Percentiles rank a stretch among this genome's conserved stretches.
These are phyloP conservation scores for Sanguinoderma infundibulare DNA, from an alignment of 1,284 basidiomycete genomes.

Conservation along the genomic window DNA sequence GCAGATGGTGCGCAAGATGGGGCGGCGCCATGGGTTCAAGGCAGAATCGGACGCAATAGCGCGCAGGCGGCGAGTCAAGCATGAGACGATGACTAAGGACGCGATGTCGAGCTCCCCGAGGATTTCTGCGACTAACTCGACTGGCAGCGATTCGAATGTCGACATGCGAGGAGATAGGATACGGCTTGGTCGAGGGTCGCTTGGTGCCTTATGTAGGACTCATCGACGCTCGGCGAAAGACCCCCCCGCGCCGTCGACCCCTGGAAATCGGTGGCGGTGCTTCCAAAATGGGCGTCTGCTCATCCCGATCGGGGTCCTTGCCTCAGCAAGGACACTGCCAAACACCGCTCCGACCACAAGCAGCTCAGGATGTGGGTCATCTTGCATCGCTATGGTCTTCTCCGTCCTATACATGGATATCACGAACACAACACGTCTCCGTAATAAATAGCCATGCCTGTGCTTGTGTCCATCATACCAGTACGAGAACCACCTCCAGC, in stretches of 20 bases:
- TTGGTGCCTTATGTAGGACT: background rate
- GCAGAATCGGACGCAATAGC: slow-evolving; percentile 61
- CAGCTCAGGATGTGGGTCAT: background rate
- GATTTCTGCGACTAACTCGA: slow-evolving; percentile 75
- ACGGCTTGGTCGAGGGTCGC: background rate
- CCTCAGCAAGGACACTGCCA: background rate
- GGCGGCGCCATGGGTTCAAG: slow-evolving; percentile 74
- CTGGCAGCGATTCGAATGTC: slow-evolving; percentile 60
- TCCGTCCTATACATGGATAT: background rate
- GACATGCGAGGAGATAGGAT: slow-evolving; percentile 7
- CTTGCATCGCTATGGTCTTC: slow-evolving; percentile 6
- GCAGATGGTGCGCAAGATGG: slow-evolving; percentile 62
- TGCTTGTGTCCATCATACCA: slow-evolving; percentile 3
- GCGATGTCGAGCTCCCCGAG: slow-evolving; percentile 67
- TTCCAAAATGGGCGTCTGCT: background rate
- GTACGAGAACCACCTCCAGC: slow-evolving; percentile 6
- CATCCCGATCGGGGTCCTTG: background rate
- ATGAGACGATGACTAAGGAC: slow-evolving; percentile 59
- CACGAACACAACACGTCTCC: background rate
- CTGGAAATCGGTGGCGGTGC: slow-evolving; percentile 10
- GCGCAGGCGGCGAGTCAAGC: slow-evolving; percentile 60
- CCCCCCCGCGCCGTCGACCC: background rate
- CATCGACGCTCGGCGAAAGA: slow-evolving; percentile 8
- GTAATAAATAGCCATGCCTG: slow-evolving; percentile 15
- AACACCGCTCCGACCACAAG: background rate